Conservation (phyloP, 1,139 yeast species). For the Petasospora fabianii region DNA sequence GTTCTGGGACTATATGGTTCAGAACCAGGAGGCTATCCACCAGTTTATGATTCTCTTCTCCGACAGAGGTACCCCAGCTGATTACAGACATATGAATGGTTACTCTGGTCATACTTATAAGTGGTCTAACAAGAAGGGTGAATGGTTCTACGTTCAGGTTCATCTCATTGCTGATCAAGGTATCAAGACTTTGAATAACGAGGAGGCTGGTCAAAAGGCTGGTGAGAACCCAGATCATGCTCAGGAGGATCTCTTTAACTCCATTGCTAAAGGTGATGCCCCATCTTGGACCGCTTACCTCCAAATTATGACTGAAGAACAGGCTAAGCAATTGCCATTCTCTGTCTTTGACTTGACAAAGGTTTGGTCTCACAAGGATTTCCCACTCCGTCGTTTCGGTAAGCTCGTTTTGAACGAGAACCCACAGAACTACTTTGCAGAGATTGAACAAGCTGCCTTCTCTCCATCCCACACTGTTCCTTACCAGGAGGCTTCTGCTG, state of each 20-base stretch:
- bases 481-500: conserved; percentile 56
- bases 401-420: conserved; percentile 51
- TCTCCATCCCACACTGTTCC: conserved; percentile 59
- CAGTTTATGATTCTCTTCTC: conserved; percentile 61
- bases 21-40: conserved; percentile 62
- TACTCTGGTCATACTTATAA: conserved; percentile 72
- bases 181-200: conserved; percentile 48
- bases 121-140: conserved; percentile 64
- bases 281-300: conserved; percentile 66
- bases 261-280: conserved; percentile 53
- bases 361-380: conserved; percentile 56
- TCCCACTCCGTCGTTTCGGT: conserved; percentile 58
- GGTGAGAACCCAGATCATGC: conserved; percentile 66
- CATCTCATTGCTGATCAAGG: conserved; percentile 63
- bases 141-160: conserved; percentile 63
- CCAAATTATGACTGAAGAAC: conserved; percentile 65
- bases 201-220: conserved; percentile 54
- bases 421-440: conserved; percentile 55
- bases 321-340: conserved; percentile 56
- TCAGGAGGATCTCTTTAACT: conserved; percentile 59
- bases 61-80: conserved; percentile 67
- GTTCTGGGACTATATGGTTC: conserved; percentile 68
- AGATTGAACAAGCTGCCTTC: conserved; percentile 59
- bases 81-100: conserved; percentile 65
- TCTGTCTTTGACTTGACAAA: conserved; percentile 69